These are phyloP conservation scores for Globisporangium cylindrosporum DNA, from an alignment of 352 stramenopile species.

Conservation along the genomic window DNA sequence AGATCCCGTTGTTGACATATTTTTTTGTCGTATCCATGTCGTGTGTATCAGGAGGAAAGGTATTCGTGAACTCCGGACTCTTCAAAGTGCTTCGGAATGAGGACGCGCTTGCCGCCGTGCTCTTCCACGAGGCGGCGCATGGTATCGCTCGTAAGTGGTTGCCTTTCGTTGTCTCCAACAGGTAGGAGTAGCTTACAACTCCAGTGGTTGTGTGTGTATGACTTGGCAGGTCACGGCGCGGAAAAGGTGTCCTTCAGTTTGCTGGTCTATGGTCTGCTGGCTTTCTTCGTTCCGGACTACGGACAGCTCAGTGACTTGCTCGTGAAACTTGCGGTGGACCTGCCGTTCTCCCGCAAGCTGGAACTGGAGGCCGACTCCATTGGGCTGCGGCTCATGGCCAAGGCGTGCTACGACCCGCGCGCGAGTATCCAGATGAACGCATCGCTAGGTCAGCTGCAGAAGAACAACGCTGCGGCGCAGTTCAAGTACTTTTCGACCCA, in stretches of 20 bases:
- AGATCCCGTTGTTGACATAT: not conserved
- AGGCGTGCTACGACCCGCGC: constrained; percentile 53
- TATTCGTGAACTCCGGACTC: constrained; percentile 71
- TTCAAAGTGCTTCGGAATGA: constrained; percentile 66
- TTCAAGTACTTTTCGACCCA: constrained; percentile 80
- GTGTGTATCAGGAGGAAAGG: constrained; percentile 36
- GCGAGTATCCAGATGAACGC: constrained; percentile 56
- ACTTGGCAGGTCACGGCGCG: constrained; percentile 48
- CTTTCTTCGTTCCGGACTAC: constrained; percentile 50
- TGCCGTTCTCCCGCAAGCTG: constrained; percentile 56
- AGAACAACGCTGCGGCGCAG: constrained; percentile 19
- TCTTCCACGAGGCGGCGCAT: constrained; percentile 75
- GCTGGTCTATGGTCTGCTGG: constrained; percentile 51
- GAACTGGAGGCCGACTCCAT: constrained; percentile 59
- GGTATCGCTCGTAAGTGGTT: constrained; percentile 49
- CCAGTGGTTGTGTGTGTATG: constrained; percentile 1
- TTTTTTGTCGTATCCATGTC: not conserved
- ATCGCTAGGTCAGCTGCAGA: constrained; percentile 29
- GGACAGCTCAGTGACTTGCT: constrained; percentile 56
- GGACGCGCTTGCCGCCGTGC: constrained; percentile 59
- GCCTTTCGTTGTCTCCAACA: no score
- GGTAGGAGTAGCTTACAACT: no score
- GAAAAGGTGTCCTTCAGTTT: constrained; percentile 72
- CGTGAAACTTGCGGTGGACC: constrained; percentile 45
- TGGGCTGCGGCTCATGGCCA: constrained; percentile 52